Conservation (phyloP, 495 filamentous ascomycete species). For the Massariosphaeria phaeospora region DNA sequence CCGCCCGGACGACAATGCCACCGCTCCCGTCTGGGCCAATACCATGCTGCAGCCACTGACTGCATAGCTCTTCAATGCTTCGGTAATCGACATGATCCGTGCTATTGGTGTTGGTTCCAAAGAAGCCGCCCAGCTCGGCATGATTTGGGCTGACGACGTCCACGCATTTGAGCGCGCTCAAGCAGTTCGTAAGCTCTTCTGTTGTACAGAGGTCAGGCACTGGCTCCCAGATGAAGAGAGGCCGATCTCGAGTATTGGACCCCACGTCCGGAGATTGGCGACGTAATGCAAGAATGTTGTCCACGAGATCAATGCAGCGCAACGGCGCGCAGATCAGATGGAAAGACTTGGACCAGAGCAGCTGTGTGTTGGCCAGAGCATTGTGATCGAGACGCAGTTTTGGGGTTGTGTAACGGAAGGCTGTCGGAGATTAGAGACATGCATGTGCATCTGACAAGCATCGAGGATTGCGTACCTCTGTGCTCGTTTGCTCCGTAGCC, state of each 20-base stretch:
- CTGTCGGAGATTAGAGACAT: conserved; percentile 44
- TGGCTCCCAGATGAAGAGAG: conserved; percentile 90
- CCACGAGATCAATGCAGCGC: conserved; percentile 70
- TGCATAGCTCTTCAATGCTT: conserved; percentile 52
- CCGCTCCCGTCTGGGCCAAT: conserved; percentile 47
- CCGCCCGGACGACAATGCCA: conserved; percentile 51
- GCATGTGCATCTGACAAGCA: not conserved
- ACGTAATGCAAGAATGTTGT: conserved; percentile 49
- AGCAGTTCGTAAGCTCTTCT: conserved; percentile 65
- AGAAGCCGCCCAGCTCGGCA: conserved; percentile 74
- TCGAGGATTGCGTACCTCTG: conserved; percentile 44
- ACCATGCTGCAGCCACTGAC: conserved; percentile 53
- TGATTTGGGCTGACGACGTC: conserved; percentile 89
- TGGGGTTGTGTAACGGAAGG: conserved; percentile 82
- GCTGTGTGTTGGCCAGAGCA: conserved; percentile 48
- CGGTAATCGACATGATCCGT: conserved; percentile 51
- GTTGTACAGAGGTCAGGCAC: conserved; percentile 82
- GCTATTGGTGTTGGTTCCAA: conserved; percentile 49
- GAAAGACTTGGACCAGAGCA: conserved; percentile 68
- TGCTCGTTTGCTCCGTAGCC: conserved; percentile 62
- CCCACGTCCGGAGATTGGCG: not conserved
- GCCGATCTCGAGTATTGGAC: conserved; percentile 37
- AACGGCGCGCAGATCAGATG: conserved; percentile 81
- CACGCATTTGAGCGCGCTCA: conserved; percentile 64
- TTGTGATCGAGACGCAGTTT: conserved; percentile 70